Evolutionary conservation across 805 yeast genomes (phyloP).

Genomic region (Aciculoconidium aculeatum): DNA sequence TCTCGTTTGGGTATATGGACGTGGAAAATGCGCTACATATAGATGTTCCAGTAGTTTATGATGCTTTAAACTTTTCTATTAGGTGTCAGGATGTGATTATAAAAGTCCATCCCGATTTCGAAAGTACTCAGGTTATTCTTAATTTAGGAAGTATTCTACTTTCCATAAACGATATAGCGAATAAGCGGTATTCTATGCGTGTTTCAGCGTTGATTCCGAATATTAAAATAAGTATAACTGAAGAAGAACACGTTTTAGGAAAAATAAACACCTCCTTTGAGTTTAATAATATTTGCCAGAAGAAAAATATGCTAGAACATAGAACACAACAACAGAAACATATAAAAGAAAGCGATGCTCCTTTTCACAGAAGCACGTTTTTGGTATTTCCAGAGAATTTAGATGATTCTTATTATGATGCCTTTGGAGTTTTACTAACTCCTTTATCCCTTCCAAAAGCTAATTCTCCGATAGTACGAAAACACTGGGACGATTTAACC

Average conservation of each 20-base stretch:
- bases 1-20: constrained; percentile 64
- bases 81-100: constrained; percentile 44
- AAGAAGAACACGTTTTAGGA: constrained; percentile 23
- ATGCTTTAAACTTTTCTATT: constrained; percentile 62
- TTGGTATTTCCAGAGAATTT: constrained; percentile 49
- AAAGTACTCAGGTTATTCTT: constrained; percentile 11
- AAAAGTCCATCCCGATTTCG: constrained; percentile 23
- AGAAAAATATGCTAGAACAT: constrained; percentile 40
- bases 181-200: constrained; percentile 54
- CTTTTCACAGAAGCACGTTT: constrained; percentile 76
- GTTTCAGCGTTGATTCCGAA: constrained; percentile 45
- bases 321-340: constrained; percentile 57
- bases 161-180: constrained; percentile 64
- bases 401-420: constrained; percentile 41
- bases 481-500: constrained; percentile 2
- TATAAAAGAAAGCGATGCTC: constrained; percentile 67
- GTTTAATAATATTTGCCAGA: constrained; percentile 55
- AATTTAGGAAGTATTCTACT: constrained; percentile 25
- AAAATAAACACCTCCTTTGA: constrained; percentile 52
- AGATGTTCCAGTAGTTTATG: constrained; percentile 52
- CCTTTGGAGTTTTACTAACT: constrained; percentile 49
- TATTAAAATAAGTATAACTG: constrained; percentile 29
- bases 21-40: constrained; percentile 67
- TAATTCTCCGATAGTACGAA: constrained; percentile 42
- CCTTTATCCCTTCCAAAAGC: constrained; percentile 60